Evolutionary conservation across 2,329 filamentous ascomycete genomes (phyloP).

Genomic region (Colletotrichum truncatum): DNA sequence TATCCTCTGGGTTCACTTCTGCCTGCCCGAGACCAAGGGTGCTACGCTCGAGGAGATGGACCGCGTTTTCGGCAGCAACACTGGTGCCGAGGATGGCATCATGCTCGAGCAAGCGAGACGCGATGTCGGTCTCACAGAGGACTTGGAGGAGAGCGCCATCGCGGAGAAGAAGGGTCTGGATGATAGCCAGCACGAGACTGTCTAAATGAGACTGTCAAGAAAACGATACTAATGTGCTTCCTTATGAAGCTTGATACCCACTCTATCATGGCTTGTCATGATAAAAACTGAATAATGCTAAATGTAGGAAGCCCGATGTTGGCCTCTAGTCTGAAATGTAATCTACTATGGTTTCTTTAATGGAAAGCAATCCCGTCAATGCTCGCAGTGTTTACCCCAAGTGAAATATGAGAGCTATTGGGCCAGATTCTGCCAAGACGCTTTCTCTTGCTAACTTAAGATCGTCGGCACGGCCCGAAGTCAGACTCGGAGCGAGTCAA

Average conservation of each 20-base stretch:
- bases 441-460: too few relatives aligned
- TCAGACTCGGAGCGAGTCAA: too few relatives aligned
- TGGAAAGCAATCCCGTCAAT: too few relatives aligned
- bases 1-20: conserved; percentile 58
- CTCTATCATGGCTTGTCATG: too few relatives aligned
- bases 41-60: conserved; percentile 65
- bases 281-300: too few relatives aligned
- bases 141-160: conserved; percentile 24
- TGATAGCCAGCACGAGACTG: conserved; percentile 7
- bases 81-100: conserved; percentile 39
- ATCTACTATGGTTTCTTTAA: too few relatives aligned
- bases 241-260: background rate
- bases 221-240: background rate
- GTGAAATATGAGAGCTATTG: too few relatives aligned
- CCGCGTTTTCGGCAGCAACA: conserved; percentile 54
- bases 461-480: too few relatives aligned
- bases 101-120: conserved; percentile 35
- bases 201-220: background rate
- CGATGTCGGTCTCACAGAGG: conserved; percentile 33
- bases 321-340: too few relatives aligned
- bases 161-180: conserved; percentile 31
- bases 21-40: conserved; percentile 64
- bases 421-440: too few relatives aligned
- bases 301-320: too few relatives aligned
- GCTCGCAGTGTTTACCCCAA: too few relatives aligned